A percentile compares a stretch with the other conserved stretches of the same genome.
These are phyloP conservation scores for Ceratobasidium sp. DNA, from an alignment of 1,284 basidiomycete genomes.

Conservation along the genomic window DNA sequence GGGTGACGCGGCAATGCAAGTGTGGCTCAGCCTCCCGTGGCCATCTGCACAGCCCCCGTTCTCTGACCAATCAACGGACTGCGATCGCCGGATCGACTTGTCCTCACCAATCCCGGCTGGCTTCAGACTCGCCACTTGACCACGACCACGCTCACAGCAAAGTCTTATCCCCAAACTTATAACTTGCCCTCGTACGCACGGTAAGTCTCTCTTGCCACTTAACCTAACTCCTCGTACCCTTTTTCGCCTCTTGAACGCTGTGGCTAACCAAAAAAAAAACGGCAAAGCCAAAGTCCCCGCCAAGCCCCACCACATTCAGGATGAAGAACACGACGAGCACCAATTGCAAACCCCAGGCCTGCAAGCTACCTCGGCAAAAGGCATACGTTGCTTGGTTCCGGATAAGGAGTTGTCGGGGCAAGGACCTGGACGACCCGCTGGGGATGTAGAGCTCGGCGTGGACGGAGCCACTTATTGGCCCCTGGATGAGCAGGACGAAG, in stretches of 20 bases:
- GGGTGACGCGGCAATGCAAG: too few relatives aligned
- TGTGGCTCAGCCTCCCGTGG: neutral
- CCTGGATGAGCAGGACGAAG: too few relatives aligned
- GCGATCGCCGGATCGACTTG: too few relatives aligned
- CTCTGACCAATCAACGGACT: neutral
- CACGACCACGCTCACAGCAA: neutral
- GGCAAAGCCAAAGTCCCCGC: slow-evolving; percentile 6
- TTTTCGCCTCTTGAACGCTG: slow-evolving; percentile 24
- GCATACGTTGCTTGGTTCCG: neutral
- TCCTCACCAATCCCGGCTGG: too few relatives aligned
- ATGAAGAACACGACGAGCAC: neutral
- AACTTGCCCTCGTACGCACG: neutral
- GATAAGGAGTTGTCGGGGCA: neutral
- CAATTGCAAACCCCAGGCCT: neutral
- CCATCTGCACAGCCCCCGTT: neutral
- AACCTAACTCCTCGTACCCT: neutral
- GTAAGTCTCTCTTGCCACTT: slow-evolving; percentile 8
- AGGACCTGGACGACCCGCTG: neutral
- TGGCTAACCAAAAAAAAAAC: neutral
- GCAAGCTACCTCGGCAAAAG: neutral
- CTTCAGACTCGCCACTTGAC: neutral
- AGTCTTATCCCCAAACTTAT: neutral
- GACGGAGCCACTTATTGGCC: neutral
- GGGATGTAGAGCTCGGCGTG: neutral
- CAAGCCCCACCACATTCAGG: neutral